Conservation (phyloP, 2,329 filamentous ascomycete genomes). For the Ceratocystiopsis minuta region DNA sequence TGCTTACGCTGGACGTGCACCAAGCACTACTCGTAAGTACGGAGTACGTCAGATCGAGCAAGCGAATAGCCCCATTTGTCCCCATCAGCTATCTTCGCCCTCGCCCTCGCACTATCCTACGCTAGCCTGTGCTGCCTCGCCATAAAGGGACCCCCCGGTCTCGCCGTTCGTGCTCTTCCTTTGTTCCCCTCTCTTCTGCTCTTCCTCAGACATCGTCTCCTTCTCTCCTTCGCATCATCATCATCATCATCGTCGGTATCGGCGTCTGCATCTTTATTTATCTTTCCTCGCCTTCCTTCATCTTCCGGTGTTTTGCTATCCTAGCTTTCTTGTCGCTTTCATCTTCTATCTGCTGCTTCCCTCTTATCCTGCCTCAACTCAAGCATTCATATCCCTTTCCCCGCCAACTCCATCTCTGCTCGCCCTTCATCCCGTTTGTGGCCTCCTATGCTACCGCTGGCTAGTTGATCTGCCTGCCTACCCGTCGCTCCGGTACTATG, state of each 20-base stretch:
- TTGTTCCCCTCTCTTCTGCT: background rate
- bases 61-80: background rate
- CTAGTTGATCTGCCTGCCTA: background rate
- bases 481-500: conserved; percentile 6
- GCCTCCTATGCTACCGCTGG: no score
- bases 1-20: no score
- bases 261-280: no score
- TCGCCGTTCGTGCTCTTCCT: background rate
- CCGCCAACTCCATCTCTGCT: background rate
- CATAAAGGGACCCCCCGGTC: no score
- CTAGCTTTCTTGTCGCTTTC: no score
- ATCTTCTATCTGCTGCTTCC: background rate
- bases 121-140: background rate
- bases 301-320: no score
- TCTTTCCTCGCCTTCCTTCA: no score
- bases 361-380: background rate
- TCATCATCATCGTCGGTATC: no score
- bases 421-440: no score
- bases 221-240: background rate
- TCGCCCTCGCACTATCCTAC: background rate
- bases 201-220: background rate
- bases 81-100: background rate
- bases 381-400: no score
- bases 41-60: background rate
- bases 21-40: no score